A percentile compares a stretch with the other conserved stretches of the same genome.
These are phyloP conservation scores for Trametes pubescens DNA, from an alignment of 1,284 basidiomycete genomes.

Conservation along the genomic window DNA sequence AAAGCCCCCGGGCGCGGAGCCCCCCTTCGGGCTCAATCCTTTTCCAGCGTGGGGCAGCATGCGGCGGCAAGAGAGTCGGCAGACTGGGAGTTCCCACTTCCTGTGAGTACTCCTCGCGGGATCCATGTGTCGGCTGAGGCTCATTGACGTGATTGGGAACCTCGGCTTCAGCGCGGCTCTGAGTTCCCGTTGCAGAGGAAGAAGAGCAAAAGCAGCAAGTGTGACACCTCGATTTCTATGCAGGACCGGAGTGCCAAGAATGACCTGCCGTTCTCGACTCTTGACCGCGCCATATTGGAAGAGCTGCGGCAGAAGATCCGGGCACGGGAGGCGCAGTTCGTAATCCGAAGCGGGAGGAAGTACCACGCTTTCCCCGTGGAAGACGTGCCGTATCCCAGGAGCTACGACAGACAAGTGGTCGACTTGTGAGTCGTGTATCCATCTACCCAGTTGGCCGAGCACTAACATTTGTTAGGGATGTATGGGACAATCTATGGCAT, in stretches of 20 bases:
- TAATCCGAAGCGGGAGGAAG: slow-evolving; percentile 58
- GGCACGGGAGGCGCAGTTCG: slow-evolving; percentile 62
- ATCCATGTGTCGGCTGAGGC: background rate
- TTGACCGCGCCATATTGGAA: slow-evolving; percentile 64
- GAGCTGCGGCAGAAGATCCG: slow-evolving; percentile 59
- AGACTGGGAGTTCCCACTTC: slow-evolving; percentile 32
- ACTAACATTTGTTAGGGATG: slow-evolving; percentile 54
- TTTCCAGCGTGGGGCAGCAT: slow-evolving; percentile 9
- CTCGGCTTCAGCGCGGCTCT: slow-evolving; percentile 27
- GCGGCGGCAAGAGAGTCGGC: slow-evolving; percentile 19
- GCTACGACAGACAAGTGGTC: slow-evolving; percentile 64
- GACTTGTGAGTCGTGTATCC: slow-evolving; percentile 60
- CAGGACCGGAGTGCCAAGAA: slow-evolving; percentile 30
- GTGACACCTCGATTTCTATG: slow-evolving; percentile 18
- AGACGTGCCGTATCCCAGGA: slow-evolving; percentile 71
- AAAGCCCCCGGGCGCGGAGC: background rate
- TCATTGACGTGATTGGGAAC: slow-evolving; percentile 2
- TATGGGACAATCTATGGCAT: slow-evolving; percentile 69
- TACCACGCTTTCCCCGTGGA: slow-evolving; percentile 59
- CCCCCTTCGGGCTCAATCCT: slow-evolving; percentile 5
- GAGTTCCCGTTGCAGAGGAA: slow-evolving; percentile 36
- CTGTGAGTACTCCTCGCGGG: slow-evolving; percentile 21
- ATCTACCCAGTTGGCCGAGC: background rate
- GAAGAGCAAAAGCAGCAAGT: slow-evolving; percentile 35
- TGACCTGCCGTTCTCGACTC: slow-evolving; percentile 55